Base-by-base conservation (phyloP, 768 basidiomycete genomes). In the Mycena latifolia region DNA sequence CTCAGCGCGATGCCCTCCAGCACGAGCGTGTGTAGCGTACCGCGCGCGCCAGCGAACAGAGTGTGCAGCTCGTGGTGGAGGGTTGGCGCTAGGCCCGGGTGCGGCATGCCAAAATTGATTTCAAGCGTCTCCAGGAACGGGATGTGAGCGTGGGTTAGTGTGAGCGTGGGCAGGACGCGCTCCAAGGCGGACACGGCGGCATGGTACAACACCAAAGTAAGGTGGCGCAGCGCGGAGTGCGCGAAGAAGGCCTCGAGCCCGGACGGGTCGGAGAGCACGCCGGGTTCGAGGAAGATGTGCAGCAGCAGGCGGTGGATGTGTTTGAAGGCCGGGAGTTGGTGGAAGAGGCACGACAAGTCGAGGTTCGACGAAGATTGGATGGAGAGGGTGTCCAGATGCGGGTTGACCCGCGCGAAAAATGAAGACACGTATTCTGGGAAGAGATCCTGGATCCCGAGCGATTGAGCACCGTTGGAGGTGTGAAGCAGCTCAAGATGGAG, bases 221-320 rank as follows among this genome's bases (percentile, higher is more conserved):
- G 33, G 22, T 62, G 65, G 27, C 55, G 60, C 15, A 66, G 55
- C 22, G 65, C 54, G 25, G 48, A 52, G 22, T 53, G 33, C 15
- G 60, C 65, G 50, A 66, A 62, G 60, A 62, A 66, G 24, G 55
- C 22, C 15, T 52, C 60, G n/a, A 66, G 55, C 29, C 60, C 65
- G 1, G 60, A 46, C 39, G 58, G 37, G 33, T 66, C 65, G 3
- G 53, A 39, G 18, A 57, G 37, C 17, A 52, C 55, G 48, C 33
- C 37, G 50, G 24, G 39, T 17, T 57, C 52, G 20, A 55, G 51
- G 20, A 65, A 52, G 8, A 61, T 53, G 3, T 61, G 54, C 15
- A 66, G 60, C 10, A 28, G 10, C 5, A 66, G 28, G 10, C 50
- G 54, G 8, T 18, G 60, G 5, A 66, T 37, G 15, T 56, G 33